Percentiles rank a stretch among this genome's conserved stretches.
phyloP scores from a whole-genome alignment of 2,329 filamentous ascomycete species.

The Neonectria coccinea region DNA sequence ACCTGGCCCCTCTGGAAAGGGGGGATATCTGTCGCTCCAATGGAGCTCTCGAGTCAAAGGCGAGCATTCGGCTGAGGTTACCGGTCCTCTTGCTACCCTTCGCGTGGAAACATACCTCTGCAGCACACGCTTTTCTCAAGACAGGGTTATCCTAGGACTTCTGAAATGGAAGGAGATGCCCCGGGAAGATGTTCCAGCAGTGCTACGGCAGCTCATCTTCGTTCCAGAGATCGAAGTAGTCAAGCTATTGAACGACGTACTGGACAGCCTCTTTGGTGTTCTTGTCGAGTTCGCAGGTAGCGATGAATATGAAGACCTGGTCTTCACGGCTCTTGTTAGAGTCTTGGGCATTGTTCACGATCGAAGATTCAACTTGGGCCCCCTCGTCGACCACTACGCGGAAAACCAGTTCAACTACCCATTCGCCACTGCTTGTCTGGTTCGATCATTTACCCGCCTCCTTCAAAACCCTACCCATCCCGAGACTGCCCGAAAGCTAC shows the following conservation, averaged over 20 bases:
- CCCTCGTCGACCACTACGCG: slow-evolving; percentile 91
- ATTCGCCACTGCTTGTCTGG: slow-evolving; percentile 87
- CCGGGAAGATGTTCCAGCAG: slow-evolving; percentile 75
- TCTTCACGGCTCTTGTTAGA: slow-evolving; percentile 90
- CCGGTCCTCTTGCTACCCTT: slow-evolving; percentile 83
- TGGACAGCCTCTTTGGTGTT: slow-evolving; percentile 91
- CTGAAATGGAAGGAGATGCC: slow-evolving; percentile 86
- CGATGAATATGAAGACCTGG: slow-evolving; percentile 90
- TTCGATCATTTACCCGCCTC: slow-evolving; percentile 86
- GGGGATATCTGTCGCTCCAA: slow-evolving; percentile 86
- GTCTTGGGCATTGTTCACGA: slow-evolving; percentile 95
- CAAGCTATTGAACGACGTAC: slow-evolving; percentile 88
- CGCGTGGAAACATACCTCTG: slow-evolving; percentile 87
- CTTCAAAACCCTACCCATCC: slow-evolving; percentile 85
- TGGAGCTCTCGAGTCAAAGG: slow-evolving; percentile 79
- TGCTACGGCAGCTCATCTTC: slow-evolving; percentile 87
- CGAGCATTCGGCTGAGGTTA: slow-evolving; percentile 78
- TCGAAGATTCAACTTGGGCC: slow-evolving; percentile 89
- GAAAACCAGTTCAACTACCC: slow-evolving; percentile 92
- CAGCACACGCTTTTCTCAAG: slow-evolving; percentile 94
- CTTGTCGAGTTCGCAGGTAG: slow-evolving; percentile 91
- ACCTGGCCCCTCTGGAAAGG: slow-evolving; percentile 74
- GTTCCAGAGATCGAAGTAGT: slow-evolving; percentile 98
- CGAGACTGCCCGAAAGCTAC: slow-evolving; percentile 83
- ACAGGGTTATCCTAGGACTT: slow-evolving; percentile 84